Evolutionary conservation across 106 monocot species (phyloP).

Genomic region (Cymbidium sinense): DNA sequence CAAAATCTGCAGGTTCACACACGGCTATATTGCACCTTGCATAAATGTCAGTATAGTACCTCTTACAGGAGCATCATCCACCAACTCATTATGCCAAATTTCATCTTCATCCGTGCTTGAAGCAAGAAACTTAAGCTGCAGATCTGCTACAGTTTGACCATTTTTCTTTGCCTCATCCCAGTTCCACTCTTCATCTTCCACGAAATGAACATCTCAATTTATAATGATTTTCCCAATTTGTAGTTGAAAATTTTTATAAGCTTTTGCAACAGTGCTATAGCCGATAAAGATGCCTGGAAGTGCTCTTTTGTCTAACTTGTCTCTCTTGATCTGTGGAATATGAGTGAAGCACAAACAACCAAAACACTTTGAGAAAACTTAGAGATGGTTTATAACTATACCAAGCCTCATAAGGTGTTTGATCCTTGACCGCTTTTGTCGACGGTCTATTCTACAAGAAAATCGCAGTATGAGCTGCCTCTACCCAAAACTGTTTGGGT

Average conservation of each 20-base stretch:
- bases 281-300: not conserved
- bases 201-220: conserved; percentile 7
- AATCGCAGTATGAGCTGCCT: not conserved
- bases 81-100: not conserved
- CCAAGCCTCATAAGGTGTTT: conserved; percentile 1
- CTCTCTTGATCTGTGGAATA: not conserved
- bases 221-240: not conserved
- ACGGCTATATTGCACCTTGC: conserved; percentile 4
- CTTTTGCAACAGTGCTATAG: not conserved
- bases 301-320: conserved; percentile 7
- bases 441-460: not conserved
- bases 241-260: conserved; percentile 5
- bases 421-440: not conserved
- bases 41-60: not conserved
- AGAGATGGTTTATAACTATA: conserved; percentile 7
- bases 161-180: not conserved
- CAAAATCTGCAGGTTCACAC: conserved; percentile 5
- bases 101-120: not conserved
- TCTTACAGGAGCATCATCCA: not conserved
- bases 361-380: conserved; percentile 5
- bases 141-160: too few species aligned
- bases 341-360: conserved; percentile 7
- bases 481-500: not conserved
- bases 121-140: not conserved
- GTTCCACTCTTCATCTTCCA: conserved; percentile 7